Percentiles rank a stretch among this genome's conserved stretches.
phyloP scores from a whole-genome alignment of 164 flowering plant genomes.

The Piper longum region DNA sequence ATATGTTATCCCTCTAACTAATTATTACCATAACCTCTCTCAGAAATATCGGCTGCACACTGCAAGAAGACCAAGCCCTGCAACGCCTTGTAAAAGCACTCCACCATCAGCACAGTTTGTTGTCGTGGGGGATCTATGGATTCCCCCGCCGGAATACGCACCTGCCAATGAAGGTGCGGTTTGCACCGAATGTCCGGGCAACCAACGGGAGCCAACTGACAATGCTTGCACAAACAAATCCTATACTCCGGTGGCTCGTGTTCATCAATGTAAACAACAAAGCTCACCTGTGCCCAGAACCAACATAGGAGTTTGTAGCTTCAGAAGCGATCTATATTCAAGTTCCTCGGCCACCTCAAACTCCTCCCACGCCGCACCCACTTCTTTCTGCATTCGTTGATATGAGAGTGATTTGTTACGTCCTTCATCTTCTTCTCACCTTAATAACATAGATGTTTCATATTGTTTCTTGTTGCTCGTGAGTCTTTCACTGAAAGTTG shows the following conservation, averaged over 20 bases:
- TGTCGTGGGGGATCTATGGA: slow-evolving; percentile 79
- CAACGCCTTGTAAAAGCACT: slow-evolving; percentile 14
- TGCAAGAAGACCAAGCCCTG: slow-evolving; percentile 38
- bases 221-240: slow-evolving; percentile 14
- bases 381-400: neutral
- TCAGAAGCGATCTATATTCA: slow-evolving; percentile 10
- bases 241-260: slow-evolving; percentile 37
- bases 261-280: slow-evolving; percentile 9
- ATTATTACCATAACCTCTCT: neutral
- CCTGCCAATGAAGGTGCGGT: slow-evolving; percentile 12
- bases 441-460: too few relatives aligned
- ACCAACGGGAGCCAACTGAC: slow-evolving; percentile 12
- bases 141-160: slow-evolving; percentile 42
- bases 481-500: too few relatives aligned
- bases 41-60: slow-evolving; percentile 68
- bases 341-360: slow-evolving; percentile 44
- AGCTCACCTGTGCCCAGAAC: slow-evolving; percentile 1
- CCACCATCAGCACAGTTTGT: slow-evolving; percentile 47
- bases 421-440: too few relatives aligned
- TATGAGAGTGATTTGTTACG: neutral
- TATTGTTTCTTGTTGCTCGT: too few relatives aligned
- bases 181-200: neutral
- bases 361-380: slow-evolving; percentile 16
- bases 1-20: neutral
- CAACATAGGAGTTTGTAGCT: slow-evolving; percentile 8